These are phyloP conservation scores for Tolypocladium ophioglossoides DNA, from an alignment of 2,329 filamentous ascomycete genomes.

Conservation along the genomic window DNA sequence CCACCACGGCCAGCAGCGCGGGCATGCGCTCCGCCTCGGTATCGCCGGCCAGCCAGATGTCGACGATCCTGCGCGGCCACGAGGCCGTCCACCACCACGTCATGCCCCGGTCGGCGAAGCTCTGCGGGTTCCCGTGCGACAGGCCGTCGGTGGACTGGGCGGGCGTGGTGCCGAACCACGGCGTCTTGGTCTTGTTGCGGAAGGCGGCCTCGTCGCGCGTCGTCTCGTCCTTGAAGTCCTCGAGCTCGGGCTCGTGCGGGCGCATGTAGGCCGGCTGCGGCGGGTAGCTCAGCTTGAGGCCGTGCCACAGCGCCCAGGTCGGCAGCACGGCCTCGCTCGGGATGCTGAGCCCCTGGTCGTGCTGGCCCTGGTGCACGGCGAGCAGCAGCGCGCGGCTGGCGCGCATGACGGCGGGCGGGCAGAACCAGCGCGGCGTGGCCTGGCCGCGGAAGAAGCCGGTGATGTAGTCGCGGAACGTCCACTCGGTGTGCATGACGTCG, in stretches of 20 bases:
- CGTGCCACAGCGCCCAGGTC: constrained; percentile 25
- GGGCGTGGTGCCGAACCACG: constrained; percentile 19
- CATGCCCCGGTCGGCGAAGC: constrained; percentile 11
- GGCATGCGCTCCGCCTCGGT: constrained; percentile 11
- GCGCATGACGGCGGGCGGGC: constrained; percentile 24
- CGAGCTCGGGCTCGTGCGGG: background rate
- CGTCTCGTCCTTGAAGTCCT: constrained; percentile 8
- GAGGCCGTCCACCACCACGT: constrained; percentile 24
- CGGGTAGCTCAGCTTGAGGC: constrained; percentile 25
- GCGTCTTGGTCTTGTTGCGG: background rate
- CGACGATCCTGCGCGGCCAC: constrained; percentile 19
- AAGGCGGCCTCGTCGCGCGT: constrained; percentile 1
- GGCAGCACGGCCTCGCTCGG: constrained; percentile 25
- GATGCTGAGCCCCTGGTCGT: constrained; percentile 16
- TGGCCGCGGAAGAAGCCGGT: constrained; percentile 13
- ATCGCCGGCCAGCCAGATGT: constrained; percentile 19
- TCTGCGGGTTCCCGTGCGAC: constrained; percentile 12
- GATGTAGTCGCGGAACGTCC: constrained; percentile 22
- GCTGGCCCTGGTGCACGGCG: constrained; percentile 20
- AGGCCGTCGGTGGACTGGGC: constrained; percentile 14
- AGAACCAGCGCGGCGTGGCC: constrained; percentile 20
- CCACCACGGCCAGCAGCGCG: constrained; percentile 15
- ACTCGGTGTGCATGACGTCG: constrained; percentile 14
- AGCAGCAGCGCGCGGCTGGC: constrained; percentile 19
- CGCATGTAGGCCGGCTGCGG: constrained; percentile 23